Percentiles rank a stretch among this genome's conserved stretches.
Evolutionary conservation across 345 rosid species (phyloP).

Genomic region (Noccaea bulbosa): DNA sequence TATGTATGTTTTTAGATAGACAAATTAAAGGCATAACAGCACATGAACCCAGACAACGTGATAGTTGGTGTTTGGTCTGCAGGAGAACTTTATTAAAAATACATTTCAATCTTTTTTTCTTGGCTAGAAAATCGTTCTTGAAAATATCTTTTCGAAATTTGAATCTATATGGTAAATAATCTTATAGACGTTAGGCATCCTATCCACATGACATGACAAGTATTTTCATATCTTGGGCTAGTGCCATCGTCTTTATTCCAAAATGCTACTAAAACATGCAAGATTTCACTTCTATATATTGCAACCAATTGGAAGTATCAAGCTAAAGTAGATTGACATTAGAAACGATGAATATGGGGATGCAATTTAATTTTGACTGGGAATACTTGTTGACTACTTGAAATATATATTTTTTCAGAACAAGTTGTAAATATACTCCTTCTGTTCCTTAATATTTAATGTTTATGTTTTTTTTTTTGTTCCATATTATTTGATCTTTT

Average conservation of each 20-base stretch:
- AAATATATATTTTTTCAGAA: not conserved
- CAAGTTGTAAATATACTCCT: too few relatives aligned
- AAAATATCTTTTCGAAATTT: too few relatives aligned
- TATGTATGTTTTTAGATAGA: too few relatives aligned
- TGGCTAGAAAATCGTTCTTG: too few relatives aligned
- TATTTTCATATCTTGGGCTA: too few relatives aligned
- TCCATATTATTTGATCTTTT: too few relatives aligned
- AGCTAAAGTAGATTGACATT: not conserved
- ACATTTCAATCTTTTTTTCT: too few relatives aligned
- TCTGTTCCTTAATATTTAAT: too few relatives aligned
- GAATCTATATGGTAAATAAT: too few relatives aligned
- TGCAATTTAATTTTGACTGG: not conserved
- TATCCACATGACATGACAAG: too few relatives aligned
- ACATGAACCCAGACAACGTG: not conserved
- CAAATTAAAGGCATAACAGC: not conserved
- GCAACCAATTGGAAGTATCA: not conserved
- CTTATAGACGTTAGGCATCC: accelerated
- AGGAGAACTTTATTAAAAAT: not conserved
- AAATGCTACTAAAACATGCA: not conserved
- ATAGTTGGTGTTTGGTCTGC: not conserved
- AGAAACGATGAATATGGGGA: not conserved
- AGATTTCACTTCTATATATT: not conserved
- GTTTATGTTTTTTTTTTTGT: too few relatives aligned
- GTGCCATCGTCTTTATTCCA: too few relatives aligned
- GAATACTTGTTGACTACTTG: not conserved